Percentiles rank a stretch among this genome's conserved stretches.
phyloP scores from a whole-genome alignment of 2,329 filamentous ascomycete species.

The Colletotrichum spaethianum region DNA sequence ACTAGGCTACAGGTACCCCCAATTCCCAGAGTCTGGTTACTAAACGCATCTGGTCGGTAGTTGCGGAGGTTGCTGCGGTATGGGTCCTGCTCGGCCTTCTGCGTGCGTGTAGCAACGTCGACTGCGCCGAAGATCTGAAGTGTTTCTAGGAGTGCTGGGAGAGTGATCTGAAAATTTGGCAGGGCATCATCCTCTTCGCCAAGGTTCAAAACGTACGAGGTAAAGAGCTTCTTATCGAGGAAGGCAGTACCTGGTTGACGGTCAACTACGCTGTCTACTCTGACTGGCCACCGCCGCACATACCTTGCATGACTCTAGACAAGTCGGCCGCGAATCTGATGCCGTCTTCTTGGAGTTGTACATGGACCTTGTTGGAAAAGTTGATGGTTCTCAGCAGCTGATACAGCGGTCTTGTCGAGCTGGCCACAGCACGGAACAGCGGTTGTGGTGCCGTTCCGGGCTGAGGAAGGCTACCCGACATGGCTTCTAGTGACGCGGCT shows the following conservation, averaged over 20 bases:
- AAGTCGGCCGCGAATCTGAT: constrained; percentile 92
- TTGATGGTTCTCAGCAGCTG: constrained; percentile 72
- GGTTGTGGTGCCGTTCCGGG: constrained; percentile 53
- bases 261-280: constrained; percentile 7
- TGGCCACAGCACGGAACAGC: constrained; percentile 82
- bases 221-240: constrained; percentile 90
- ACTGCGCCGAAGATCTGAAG: constrained; percentile 96
- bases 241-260: constrained; percentile 67
- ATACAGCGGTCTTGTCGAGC: constrained; percentile 82
- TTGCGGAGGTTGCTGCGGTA: constrained; percentile 74
- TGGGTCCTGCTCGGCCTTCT: constrained; percentile 71
- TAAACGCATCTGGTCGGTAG: constrained; percentile 82
- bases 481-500: background rate
- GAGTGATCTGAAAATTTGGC: constrained; percentile 87
- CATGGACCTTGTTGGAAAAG: constrained; percentile 70
- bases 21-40: constrained; percentile 85
- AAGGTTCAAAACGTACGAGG: constrained; percentile 81
- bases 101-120: constrained; percentile 71
- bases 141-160: constrained; percentile 90
- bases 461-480: constrained; percentile 46
- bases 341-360: constrained; percentile 86
- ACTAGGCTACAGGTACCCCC: constrained; percentile 88
- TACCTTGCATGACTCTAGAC: constrained; percentile 91
- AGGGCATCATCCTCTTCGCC: constrained; percentile 56
- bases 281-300: constrained; percentile 66